Base-by-base conservation (phyloP, 2,329 filamentous ascomycete species). In the Hymenoscyphus scutula region DNA sequence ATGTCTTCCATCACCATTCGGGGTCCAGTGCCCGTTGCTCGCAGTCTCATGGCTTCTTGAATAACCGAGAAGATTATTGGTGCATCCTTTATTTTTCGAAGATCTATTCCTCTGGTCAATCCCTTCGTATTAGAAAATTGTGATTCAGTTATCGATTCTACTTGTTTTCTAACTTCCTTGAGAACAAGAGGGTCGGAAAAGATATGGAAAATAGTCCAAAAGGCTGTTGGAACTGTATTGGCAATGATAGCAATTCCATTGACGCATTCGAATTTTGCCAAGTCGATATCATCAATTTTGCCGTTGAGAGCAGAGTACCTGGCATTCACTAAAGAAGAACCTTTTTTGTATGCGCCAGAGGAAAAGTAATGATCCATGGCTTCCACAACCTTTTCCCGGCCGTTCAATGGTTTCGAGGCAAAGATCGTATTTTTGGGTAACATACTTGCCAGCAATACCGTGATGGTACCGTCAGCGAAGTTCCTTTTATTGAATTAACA, bases 121-220 rank as follows among this genome's bases (percentile, higher is more conserved):
- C 38, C 38, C n/a, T 57, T 13, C 11, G n/a, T 17, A 3, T 25
- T 19, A 1, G n/a, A n/a, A 6, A 11, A 19, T 11, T 37, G 15
- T 3, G 15, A 27, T 3, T 41, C 27, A 4, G 32, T 57, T 15
- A 37, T 57, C 11, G 8, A 17, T n/a, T n/a, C 55, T 10, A 57
- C 34, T 13, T 57, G 55, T 25, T 41, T 4, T 23, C 55, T 30
- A 2, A 57, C 34, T 41, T 57, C 34, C 8, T 41, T 17, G 15
- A 57, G 55, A 57, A 57, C 19, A 27, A 15, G 8, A 6, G 32
- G 55, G 34, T 57, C 32, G 11, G 30, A 37, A 15, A 57, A 57
- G 17, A 57, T 41, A n/a, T 57, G 55, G 19, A 13, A 57, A 19
- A 57, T 57, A 23, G 55, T 19, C 55, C 55, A 57, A 15, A 57